These are phyloP conservation scores for Capsella bursapastoris DNA, from an alignment of 345 rosid species.

Conservation along the genomic window DNA sequence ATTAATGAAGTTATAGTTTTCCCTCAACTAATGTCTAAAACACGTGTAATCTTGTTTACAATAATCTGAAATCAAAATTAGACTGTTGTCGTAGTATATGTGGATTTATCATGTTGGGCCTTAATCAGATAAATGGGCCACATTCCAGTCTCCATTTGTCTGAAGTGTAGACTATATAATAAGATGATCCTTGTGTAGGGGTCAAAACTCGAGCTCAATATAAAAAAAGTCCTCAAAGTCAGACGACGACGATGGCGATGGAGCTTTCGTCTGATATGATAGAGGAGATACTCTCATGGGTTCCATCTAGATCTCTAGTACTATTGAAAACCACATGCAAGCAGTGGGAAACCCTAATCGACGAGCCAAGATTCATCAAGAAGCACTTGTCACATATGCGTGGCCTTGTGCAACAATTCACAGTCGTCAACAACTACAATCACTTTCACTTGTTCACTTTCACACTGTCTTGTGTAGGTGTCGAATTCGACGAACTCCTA, in stretches of 20 bases:
- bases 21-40: too few relatives aligned
- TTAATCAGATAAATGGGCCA: background rate
- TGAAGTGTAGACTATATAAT: background rate
- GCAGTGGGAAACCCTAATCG: background rate
- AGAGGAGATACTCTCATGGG: slow-evolving; percentile 21
- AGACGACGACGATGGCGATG: background rate
- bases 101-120: background rate
- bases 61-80: too few relatives aligned
- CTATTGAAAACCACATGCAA: slow-evolving; percentile 1
- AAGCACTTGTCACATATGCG: background rate
- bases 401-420: slow-evolving; percentile 21
- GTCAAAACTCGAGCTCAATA: background rate
- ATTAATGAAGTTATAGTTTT: too few relatives aligned
- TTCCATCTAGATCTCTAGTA: background rate
- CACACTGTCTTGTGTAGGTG: background rate
- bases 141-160: background rate
- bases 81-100: background rate
- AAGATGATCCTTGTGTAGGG: background rate
- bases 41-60: too few relatives aligned
- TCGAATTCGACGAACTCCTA: background rate
- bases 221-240: background rate
- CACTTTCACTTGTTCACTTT: background rate
- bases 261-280: background rate
- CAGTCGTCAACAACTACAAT: background rate
- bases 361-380: background rate